Evolutionary conservation across 768 basidiomycete genomes (phyloP).

Genomic region (Hysterangium stoloniferum): DNA sequence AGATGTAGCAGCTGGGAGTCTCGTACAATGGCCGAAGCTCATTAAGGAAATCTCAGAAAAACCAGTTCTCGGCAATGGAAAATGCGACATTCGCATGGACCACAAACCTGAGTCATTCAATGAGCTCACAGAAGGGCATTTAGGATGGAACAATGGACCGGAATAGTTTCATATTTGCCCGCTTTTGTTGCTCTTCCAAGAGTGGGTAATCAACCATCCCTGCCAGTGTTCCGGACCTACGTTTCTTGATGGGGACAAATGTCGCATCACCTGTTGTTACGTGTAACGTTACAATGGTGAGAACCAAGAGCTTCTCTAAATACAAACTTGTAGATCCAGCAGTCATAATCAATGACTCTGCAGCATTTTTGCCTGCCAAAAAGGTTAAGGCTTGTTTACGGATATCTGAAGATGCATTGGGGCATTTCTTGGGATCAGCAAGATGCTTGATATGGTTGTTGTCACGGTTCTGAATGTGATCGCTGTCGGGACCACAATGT

Average conservation of each 20-base stretch:
- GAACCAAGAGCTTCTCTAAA: neutral
- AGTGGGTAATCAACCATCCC: neutral
- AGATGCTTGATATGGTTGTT: neutral
- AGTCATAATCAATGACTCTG: neutral
- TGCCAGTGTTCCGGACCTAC: neutral
- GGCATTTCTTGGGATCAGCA: neutral
- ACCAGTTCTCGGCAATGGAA: slow-evolving; percentile 19
- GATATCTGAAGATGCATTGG: neutral
- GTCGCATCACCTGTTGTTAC: neutral
- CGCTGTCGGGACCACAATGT: neutral
- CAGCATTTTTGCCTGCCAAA: neutral
- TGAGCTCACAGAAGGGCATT: too few relatives aligned
- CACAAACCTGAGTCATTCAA: too few relatives aligned
- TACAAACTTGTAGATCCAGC: too few relatives aligned
- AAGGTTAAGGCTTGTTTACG: neutral
- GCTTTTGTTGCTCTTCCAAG: neutral
- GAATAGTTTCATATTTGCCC: neutral
- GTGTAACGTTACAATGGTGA: neutral
- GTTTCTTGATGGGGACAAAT: neutral
- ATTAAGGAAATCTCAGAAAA: slow-evolving; percentile 18
- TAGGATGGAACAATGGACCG: too few relatives aligned
- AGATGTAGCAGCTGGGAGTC: slow-evolving; percentile 18
- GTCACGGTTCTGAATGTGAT: neutral
- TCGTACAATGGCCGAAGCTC: slow-evolving; percentile 21
- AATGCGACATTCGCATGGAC: too few relatives aligned